These are phyloP conservation scores for Rauvolfia tetraphylla DNA, from an alignment of 257 asterid genomes.

Conservation along the genomic window DNA sequence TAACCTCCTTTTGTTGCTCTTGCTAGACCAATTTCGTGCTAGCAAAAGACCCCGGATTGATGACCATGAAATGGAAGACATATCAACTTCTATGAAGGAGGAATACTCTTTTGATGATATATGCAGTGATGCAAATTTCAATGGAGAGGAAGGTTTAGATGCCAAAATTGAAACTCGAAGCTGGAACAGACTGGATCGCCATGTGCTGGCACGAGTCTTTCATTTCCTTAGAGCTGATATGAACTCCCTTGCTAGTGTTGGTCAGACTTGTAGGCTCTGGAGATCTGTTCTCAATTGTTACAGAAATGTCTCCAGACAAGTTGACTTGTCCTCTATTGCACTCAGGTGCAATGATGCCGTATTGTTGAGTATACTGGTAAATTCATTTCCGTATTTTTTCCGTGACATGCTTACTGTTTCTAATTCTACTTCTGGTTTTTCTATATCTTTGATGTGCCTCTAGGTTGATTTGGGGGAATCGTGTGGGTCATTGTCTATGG, in stretches of 20 bases:
- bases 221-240: conserved; percentile 89
- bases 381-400: conserved; percentile 8
- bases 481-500: no score
- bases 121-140: conserved; percentile 49
- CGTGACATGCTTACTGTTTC: background rate
- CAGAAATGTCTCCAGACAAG: conserved; percentile 63
- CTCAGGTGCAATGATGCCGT: conserved; percentile 59
- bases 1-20: conserved; percentile 3
- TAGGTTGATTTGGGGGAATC: background rate
- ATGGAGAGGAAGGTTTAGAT: conserved; percentile 32
- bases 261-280: conserved; percentile 94
- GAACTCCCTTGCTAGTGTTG: conserved; percentile 62
- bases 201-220: conserved; percentile 75
- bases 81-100: conserved; percentile 28
- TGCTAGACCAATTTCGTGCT: conserved; percentile 64
- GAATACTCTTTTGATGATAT: conserved; percentile 66
- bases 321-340: conserved; percentile 62
- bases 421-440: background rate
- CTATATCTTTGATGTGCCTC: background rate
- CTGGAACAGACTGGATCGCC: conserved; percentile 79
- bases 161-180: conserved; percentile 43
- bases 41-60: conserved; percentile 63
- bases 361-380: conserved; percentile 67
- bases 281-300: conserved; percentile 56
- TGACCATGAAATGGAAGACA: conserved; percentile 58